Base-by-base conservation (phyloP, 345 rosid genomes). In the Zanthoxylum bungeanum region DNA sequence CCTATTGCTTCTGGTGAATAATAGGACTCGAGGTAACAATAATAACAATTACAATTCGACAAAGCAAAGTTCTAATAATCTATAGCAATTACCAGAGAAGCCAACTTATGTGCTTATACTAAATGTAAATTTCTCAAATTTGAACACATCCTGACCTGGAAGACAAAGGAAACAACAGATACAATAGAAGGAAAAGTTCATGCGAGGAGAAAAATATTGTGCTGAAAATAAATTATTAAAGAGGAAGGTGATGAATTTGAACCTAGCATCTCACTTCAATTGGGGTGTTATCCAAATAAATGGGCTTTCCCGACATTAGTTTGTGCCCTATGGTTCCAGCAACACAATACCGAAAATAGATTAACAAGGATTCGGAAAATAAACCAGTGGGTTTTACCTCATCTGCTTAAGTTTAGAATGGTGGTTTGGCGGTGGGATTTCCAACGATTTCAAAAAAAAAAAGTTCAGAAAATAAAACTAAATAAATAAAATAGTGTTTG, bases 251-350 rank as follows among this genome's bases (percentile, higher is more conserved):
- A 72, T 37, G 46, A 75, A 56, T 11, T 62, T 46, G 58, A 64
- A 93, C 98, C 98, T 91, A 87, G 86, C 99, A 95, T 78, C 89
- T 87, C 71, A 95, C 98, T 66, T 91, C 94, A 52, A 95, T 87
- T 74, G 83, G 89, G 24, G 88, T 92, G 70, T 88, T 88, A 75
- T 95, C 97, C 82, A 95, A 76, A 74, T 85, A 82, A 60, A 95
- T 87, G 24, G 91, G 93, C 81, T 88, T 92, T 60, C 98, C 97
- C 0, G 98, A 87, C 97, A 91, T 88, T 68, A 95, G 75, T 72
- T 86, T 92, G 74, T 89, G 95, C 51, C 99, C 97, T 37, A 95
- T 79, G 7, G 98, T 92, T 63, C 99, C 99, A 36, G 97, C 98
- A 75, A 92, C 96, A 17, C 97, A 95, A 73, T 95, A 92, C 79